Percentiles rank a stretch among this genome's conserved stretches.
These are phyloP conservation scores for Phylloporus scabripes DNA, from an alignment of 768 basidiomycete genomes.

Conservation along the genomic window DNA sequence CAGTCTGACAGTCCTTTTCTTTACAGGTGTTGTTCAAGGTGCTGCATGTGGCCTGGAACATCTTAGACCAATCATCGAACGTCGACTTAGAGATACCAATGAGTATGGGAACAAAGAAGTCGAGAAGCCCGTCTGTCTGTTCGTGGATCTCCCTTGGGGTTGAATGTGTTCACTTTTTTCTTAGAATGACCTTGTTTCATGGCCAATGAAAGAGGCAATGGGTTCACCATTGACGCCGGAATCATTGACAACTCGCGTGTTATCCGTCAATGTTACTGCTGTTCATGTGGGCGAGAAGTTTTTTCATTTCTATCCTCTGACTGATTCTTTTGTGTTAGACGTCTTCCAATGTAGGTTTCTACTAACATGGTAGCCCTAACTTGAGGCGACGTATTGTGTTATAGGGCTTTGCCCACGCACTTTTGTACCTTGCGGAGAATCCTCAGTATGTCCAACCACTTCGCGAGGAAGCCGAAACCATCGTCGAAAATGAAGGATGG, in stretches of 20 bases:
- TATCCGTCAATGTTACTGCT: slow-evolving; percentile 15
- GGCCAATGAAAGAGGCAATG: slow-evolving; percentile 27
- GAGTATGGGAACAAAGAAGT: not conserved
- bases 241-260: slow-evolving; percentile 17
- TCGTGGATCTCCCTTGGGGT: not conserved
- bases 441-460: slow-evolving; percentile 12
- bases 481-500: slow-evolving; percentile 15
- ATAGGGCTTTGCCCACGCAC: slow-evolving; percentile 11
- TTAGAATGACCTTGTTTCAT: slow-evolving; percentile 32
- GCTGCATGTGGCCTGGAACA: slow-evolving; percentile 3
- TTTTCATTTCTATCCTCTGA: not conserved
- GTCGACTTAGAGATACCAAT: slow-evolving; percentile 9
- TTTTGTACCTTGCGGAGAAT: slow-evolving; percentile 9
- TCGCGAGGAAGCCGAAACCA: slow-evolving; percentile 13
- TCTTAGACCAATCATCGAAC: slow-evolving; percentile 28
- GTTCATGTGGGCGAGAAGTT: slow-evolving; percentile 16
- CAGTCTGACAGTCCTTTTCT: slow-evolving; percentile 17
- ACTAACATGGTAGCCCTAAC: not conserved
- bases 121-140: slow-evolving; percentile 3
- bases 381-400: not conserved
- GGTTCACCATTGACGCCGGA: slow-evolving; percentile 11
- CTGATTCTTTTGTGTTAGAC: slow-evolving; percentile 1
- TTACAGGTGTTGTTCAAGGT: slow-evolving; percentile 3
- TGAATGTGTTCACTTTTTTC: not conserved
- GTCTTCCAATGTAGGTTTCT: slow-evolving; percentile 6